Evolutionary conservation across 75 land plant genomes (phyloP), one percentile per base, ranked within the genome.

Genomic region (Azolla pinnata): DNA sequence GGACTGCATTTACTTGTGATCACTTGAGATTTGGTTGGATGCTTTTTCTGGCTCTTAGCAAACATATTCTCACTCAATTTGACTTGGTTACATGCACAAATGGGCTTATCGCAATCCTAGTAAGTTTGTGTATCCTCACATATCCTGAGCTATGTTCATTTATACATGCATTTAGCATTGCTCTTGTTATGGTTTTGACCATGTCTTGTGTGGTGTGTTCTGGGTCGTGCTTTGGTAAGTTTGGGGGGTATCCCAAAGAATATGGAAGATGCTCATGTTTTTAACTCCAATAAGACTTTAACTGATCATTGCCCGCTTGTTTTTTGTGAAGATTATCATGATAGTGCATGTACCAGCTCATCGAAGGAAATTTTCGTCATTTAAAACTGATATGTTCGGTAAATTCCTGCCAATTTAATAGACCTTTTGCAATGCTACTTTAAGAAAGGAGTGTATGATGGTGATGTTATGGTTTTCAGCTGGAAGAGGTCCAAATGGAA

Each of bases 21-120:
- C 14, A 66, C 56, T 28, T 38, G 47, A 66, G 76, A 4, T 88
- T 92, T 81, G 98, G 98, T 23, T 92, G 98, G 98, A 65, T 92
- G 75, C 65, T 88, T 42, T 92, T 88, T 67, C 61, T 92, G 65
- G 82, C 82, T n/a, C 68, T 88, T 5, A 82, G 96, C 46, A 44
- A 78, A 27, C 98, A 83, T 71, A 83, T 77, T 28, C 86, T 92
- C 55, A 68, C 84, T 65, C 80, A 77, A 10, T 81, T 78, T 54
- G 98, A 92, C 67, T 57, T 92, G 44, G 90, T 88, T 42, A 88
- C 90, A 24, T 88, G 85, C 68, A 85, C 90, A 54, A 85, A 85
- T 73, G 87, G 83, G n/a, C 60, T 92, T 46, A 75, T 92, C 54
- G 84, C 87, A 5, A 59, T 88, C 51, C 31, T 88, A 79, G 98